phyloP scores from a whole-genome alignment of 78 protist species.

The Bigelowiella natans region DNA sequence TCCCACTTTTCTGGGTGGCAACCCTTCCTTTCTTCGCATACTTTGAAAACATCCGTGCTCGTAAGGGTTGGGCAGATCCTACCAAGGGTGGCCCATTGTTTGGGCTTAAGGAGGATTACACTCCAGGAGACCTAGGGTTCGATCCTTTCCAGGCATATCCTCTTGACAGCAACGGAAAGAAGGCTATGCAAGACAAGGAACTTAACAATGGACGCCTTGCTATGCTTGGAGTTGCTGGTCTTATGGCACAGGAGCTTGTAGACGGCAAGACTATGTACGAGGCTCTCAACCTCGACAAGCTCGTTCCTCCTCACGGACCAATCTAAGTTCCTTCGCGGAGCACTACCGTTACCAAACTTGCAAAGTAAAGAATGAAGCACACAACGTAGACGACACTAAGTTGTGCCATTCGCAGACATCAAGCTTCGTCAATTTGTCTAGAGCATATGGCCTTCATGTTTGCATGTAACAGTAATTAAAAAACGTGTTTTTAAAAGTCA shows the following conservation, averaged over 20 bases:
- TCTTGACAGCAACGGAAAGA: neutral
- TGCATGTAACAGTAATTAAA: no score
- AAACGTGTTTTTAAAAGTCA: no score
- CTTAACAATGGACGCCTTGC: neutral
- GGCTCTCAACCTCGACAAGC: neutral
- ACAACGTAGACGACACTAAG: no score
- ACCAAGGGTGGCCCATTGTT: neutral
- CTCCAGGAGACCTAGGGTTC: neutral
- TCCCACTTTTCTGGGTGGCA: neutral
- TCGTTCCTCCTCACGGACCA: neutral
- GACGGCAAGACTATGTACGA: neutral
- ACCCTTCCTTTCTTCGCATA: neutral
- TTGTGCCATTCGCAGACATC: no score
- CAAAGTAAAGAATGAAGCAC: no score
- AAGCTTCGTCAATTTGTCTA: no score
- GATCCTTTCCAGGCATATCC: neutral
- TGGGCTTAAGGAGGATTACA: neutral
- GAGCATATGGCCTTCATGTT: no score
- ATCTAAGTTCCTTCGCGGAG: neutral
- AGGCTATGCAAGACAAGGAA: neutral
- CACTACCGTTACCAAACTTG: no score
- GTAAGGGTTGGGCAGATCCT: neutral
- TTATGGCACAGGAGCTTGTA: neutral
- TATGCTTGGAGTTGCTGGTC: neutral
- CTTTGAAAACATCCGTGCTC: neutral